phyloP scores from a whole-genome alignment of 164 flowering plant species.

The Macadamia tetraphylla region DNA sequence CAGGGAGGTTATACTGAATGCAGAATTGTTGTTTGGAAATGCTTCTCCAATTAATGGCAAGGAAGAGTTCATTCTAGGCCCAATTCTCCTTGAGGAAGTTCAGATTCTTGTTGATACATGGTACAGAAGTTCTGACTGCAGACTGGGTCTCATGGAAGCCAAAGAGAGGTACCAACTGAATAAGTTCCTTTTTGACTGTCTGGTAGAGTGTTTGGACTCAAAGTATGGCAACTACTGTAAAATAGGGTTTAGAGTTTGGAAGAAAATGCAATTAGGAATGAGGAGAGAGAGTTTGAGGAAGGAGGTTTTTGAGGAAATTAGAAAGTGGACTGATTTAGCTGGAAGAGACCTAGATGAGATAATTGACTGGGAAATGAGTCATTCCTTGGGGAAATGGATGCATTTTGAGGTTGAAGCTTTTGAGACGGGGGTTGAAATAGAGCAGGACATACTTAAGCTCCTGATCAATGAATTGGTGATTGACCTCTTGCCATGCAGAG shows the following conservation, averaged over 20 bases:
- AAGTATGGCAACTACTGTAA: constrained; percentile 28
- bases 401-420: constrained; percentile 56
- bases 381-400: constrained; percentile 59
- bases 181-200: constrained; percentile 57
- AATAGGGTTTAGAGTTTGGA: constrained; percentile 37
- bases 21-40: constrained; percentile 47
- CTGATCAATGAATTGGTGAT: constrained; percentile 57
- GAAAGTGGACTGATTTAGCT: constrained; percentile 40
- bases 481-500: constrained; percentile 33
- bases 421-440: constrained; percentile 44
- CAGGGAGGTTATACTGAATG: constrained; percentile 43
- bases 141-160: constrained; percentile 27
- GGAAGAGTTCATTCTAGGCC: constrained; percentile 23
- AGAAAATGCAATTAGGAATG: constrained; percentile 28
- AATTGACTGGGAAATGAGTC: constrained; percentile 68
- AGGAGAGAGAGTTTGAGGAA: constrained; percentile 18
- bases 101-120: constrained; percentile 35
- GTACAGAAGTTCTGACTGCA: constrained; percentile 19
- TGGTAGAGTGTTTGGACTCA: constrained; percentile 50
- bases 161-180: constrained; percentile 29
- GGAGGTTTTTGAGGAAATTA: constrained; percentile 42
- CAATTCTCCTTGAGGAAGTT: constrained; percentile 42
- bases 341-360: constrained; percentile 56
- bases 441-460: constrained; percentile 31
- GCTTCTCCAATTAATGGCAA: constrained; percentile 8